Percentiles rank a stretch among this genome's conserved stretches.
These are phyloP conservation scores for Drechslerella stenobrocha DNA, from an alignment of 2,329 filamentous ascomycete species.

Conservation along the genomic window DNA sequence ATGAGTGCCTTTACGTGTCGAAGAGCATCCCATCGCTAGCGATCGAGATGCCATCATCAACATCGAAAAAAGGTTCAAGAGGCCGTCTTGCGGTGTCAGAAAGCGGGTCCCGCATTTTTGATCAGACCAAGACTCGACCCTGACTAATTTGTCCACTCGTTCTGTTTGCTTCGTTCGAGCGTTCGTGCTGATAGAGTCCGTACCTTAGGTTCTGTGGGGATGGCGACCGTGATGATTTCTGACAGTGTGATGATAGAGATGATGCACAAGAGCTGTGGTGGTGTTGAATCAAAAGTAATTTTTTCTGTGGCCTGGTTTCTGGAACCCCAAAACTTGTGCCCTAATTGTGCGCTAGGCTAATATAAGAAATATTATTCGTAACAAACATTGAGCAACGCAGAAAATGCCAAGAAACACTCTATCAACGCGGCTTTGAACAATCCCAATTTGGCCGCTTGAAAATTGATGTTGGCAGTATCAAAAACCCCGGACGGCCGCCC, in stretches of 20 bases:
- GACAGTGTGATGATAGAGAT: conserved; percentile 31
- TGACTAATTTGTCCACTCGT: conserved; percentile 48
- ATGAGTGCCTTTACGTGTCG: conserved; percentile 49
- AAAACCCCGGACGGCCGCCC: too few species aligned
- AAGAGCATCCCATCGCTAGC: conserved; percentile 43
- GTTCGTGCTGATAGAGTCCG: conserved; percentile 24
- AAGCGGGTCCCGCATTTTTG: conserved; percentile 16
- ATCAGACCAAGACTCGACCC: conserved; percentile 50
- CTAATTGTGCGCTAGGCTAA: conserved; percentile 25
- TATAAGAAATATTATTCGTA: too few species aligned
- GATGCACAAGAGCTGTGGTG: conserved; percentile 9
- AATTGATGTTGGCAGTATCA: too few species aligned
- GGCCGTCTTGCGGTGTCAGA: conserved; percentile 49
- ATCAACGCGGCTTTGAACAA: too few species aligned
- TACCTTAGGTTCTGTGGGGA: conserved; percentile 33
- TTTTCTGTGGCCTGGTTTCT: conserved; percentile 19
- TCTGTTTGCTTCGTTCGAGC: conserved; percentile 38
- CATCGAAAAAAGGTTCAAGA: conserved; percentile 50
- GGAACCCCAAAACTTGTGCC: conserved; percentile 27
- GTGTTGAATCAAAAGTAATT: conserved; percentile 19
- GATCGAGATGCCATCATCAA: conserved; percentile 46
- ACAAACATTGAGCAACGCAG: conserved; percentile 16
- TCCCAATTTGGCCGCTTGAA: too few species aligned
- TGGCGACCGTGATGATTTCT: conserved; percentile 36
- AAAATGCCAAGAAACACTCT: background rate